Evolutionary conservation across 768 basidiomycete species (phyloP).

Genomic region (Serpula lacrymans): DNA sequence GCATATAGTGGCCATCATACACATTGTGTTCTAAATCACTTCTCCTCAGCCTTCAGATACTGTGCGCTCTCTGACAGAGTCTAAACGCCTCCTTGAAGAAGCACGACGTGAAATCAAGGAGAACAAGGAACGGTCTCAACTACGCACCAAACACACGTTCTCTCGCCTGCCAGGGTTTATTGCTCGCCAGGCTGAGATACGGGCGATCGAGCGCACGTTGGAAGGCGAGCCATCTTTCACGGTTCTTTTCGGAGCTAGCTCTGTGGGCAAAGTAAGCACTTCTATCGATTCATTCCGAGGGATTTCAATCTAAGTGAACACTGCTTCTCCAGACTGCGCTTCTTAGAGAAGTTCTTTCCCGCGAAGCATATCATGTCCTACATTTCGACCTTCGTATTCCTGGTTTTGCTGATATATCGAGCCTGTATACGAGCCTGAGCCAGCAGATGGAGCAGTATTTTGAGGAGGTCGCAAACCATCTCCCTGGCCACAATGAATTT

Average conservation of each 20-base stretch:
- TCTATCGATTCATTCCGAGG: background rate
- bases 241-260: constrained; percentile 75
- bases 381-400: constrained; percentile 84
- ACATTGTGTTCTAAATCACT: constrained; percentile 6
- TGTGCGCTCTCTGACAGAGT: constrained; percentile 76
- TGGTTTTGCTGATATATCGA: constrained; percentile 77
- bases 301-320: background rate
- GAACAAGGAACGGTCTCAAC: constrained; percentile 59
- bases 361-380: constrained; percentile 69
- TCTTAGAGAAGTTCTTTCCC: constrained; percentile 71
- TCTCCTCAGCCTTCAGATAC: constrained; percentile 69
- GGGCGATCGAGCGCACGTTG: constrained; percentile 60
- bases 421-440: constrained; percentile 73
- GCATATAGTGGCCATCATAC: too few species aligned
- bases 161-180: constrained; percentile 74
- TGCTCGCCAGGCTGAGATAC: constrained; percentile 61
- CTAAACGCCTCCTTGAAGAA: constrained; percentile 71
- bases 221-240: constrained; percentile 75
- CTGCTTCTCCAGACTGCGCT: constrained; percentile 57
- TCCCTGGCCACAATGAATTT: constrained; percentile 68
- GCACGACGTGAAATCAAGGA: constrained; percentile 73
- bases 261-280: constrained; percentile 67
- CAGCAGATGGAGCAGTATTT: constrained; percentile 83
- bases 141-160: constrained; percentile 74
- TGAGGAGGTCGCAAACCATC: constrained; percentile 52